Evolutionary conservation across 176 grass and related monocot genomes (phyloP), one percentile per base, ranked within the genome.

Genomic region (Melocanna baccifera): DNA sequence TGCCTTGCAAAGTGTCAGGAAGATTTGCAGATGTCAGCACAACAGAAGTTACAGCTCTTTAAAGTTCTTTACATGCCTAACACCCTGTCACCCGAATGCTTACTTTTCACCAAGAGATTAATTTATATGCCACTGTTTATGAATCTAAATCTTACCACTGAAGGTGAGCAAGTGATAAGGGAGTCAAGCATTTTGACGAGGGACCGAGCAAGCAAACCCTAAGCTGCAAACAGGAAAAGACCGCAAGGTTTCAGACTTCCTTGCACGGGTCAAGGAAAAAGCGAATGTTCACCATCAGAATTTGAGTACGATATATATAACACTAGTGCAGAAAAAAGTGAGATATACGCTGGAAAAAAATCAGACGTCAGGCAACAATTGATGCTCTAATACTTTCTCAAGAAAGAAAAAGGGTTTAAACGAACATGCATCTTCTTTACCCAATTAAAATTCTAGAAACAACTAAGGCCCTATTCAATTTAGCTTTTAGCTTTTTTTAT

Each of bases 161-260:
- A 76, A 82, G 71, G 78, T 18, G 86, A 39, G 9, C 12, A 26
- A 62, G 62, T 28, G 39, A n/a, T 11, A 67, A 68, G 58, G 46
- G 84, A 79, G 4, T 20, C 48, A 42, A 19, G 50, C 84, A 87
- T 90, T 19, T 30, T 7, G 41, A 83, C 9, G 12, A 87, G 50
- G 22, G 47, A 50, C 14, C 57, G 45, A 19, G 20, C 7, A 19
- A 48, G 7, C 46, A 65, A 22, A 57, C 47, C 41, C 10, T 18
- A 56, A 66, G 10, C 88, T 86, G 73, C 65, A 86, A 73, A 53
- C 15, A 71, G 36, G 58, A 72, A 57, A 61, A 90, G 16, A 32
- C 28, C 28, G 46, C 5, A 34, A 48, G 19, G 14, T 58, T 75
- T 68, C 52, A 45, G 41, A 58, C 9, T 47, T 47, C 7, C 4